Evolutionary conservation across 495 filamentous ascomycete species (phyloP).

Genomic region (Aspergillus bridgeri): DNA sequence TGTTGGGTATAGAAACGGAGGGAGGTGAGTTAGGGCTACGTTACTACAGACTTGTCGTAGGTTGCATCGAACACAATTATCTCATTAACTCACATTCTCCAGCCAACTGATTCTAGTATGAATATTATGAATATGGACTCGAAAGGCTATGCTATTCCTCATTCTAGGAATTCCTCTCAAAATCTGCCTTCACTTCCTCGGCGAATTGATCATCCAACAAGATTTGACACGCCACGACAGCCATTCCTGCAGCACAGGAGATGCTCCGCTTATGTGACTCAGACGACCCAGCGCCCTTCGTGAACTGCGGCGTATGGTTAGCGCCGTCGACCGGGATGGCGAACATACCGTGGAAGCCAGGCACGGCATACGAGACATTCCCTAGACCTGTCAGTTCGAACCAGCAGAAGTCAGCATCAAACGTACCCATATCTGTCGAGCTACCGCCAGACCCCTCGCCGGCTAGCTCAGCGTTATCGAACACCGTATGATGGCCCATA

Average conservation of each 20-base stretch:
- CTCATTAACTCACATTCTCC: too few species aligned
- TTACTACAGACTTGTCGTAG: too few species aligned
- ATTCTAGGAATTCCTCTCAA: slow-evolving; percentile 11
- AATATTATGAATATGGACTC: too few species aligned
- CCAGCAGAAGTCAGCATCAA: neutral
- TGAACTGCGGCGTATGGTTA: slow-evolving; percentile 55
- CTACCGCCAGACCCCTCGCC: slow-evolving; percentile 22
- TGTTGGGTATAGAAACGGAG: too few species aligned
- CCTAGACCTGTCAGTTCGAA: slow-evolving; percentile 32
- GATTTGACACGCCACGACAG: slow-evolving; percentile 47
- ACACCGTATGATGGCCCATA: slow-evolving; percentile 40
- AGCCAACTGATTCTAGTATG: too few species aligned
- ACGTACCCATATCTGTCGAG: slow-evolving; percentile 39
- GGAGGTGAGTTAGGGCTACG: too few species aligned
- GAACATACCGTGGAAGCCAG: slow-evolving; percentile 57
- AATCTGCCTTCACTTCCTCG: slow-evolving; percentile 27
- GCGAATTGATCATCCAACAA: slow-evolving; percentile 42
- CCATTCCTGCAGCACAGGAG: slow-evolving; percentile 55
- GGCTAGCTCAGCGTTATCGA: slow-evolving; percentile 36
- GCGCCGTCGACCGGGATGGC: slow-evolving; percentile 46
- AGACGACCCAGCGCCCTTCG: slow-evolving; percentile 46
- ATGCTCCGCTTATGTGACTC: slow-evolving; percentile 45
- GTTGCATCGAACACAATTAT: too few species aligned
- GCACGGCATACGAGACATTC: slow-evolving; percentile 54
- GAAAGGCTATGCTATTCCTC: too few species aligned